Conservation (phyloP, 495 filamentous ascomycete genomes). For the Neurospora sp. region DNA sequence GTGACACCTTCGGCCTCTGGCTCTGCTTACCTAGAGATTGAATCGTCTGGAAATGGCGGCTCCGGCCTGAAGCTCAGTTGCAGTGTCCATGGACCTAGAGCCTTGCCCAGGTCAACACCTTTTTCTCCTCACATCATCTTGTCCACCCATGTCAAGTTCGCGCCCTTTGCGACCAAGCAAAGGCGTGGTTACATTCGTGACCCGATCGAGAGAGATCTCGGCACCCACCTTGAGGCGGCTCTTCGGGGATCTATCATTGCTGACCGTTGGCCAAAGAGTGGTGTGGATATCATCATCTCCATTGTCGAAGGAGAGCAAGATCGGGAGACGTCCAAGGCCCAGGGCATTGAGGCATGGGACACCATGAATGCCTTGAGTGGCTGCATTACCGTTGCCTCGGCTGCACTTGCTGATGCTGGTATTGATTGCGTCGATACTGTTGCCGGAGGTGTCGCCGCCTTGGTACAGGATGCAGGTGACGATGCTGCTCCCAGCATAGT, state of each 20-base stretch:
- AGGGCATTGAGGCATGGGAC: slow-evolving; percentile 57
- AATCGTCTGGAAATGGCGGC: slow-evolving; percentile 40
- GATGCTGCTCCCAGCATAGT: slow-evolving; percentile 44
- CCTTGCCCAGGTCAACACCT: slow-evolving; percentile 76
- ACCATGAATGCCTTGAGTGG: slow-evolving; percentile 81
- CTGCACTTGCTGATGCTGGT: slow-evolving; percentile 89
- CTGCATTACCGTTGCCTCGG: slow-evolving; percentile 88
- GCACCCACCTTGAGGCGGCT: slow-evolving; percentile 83
- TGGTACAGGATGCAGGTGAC: slow-evolving; percentile 42
- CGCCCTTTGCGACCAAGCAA: slow-evolving; percentile 77
- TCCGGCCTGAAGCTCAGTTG: slow-evolving; percentile 78
- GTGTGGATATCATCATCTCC: slow-evolving; percentile 83
- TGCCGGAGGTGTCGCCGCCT: slow-evolving; percentile 76
- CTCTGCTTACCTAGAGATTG: slow-evolving; percentile 87
- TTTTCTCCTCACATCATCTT: slow-evolving; percentile 87
- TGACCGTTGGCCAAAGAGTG: slow-evolving; percentile 93
- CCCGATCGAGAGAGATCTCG: slow-evolving; percentile 75
- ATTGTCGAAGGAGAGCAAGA: slow-evolving; percentile 78
- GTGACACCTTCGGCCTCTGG: slow-evolving; percentile 89
- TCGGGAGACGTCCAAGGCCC: slow-evolving; percentile 30
- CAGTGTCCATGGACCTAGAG: slow-evolving; percentile 85
- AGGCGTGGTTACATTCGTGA: slow-evolving; percentile 84
- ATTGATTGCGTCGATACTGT: slow-evolving; percentile 94
- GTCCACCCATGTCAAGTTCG: slow-evolving; percentile 88
- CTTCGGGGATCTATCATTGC: slow-evolving; percentile 81